Percentiles rank a stretch among this genome's conserved stretches.
Conservation (phyloP, 2,329 filamentous ascomycete genomes). For the Paraphaeosphaeria minitans region DNA sequence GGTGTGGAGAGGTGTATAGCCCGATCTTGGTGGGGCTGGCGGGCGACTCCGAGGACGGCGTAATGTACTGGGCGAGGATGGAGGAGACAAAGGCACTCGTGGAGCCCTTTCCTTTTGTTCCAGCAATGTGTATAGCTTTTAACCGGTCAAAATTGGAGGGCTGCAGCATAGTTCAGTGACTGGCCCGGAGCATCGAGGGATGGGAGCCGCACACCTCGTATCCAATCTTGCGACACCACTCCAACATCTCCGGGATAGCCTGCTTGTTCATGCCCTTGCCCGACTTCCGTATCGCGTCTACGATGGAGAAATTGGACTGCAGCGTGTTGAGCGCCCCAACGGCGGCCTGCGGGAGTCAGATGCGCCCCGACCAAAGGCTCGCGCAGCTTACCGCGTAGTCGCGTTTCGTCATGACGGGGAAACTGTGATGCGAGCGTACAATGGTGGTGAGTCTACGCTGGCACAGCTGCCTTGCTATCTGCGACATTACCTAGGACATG, state of each 20-base stretch:
- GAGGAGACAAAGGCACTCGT: slow-evolving; percentile 83
- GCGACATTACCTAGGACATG: slow-evolving; percentile 42
- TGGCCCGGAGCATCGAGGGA: not conserved
- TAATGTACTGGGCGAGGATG: slow-evolving; percentile 70
- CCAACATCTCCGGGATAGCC: slow-evolving; percentile 80
- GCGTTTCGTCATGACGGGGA: slow-evolving; percentile 36
- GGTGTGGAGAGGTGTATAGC: slow-evolving; percentile 84
- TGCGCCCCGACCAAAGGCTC: not conserved
- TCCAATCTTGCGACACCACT: slow-evolving; percentile 76
- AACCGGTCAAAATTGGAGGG: slow-evolving; percentile 65
- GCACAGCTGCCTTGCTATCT: slow-evolving; percentile 28
- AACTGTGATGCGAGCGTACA: slow-evolving; percentile 23
- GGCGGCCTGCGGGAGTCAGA: slow-evolving; percentile 61
- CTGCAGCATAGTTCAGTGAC: slow-evolving; percentile 44
- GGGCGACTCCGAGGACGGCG: slow-evolving; percentile 39
- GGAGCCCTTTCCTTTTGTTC: slow-evolving; percentile 93
- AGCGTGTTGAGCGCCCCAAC: slow-evolving; percentile 75
- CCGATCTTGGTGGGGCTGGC: slow-evolving; percentile 64
- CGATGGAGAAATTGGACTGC: slow-evolving; percentile 77
- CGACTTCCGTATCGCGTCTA: slow-evolving; percentile 78
- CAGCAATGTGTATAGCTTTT: slow-evolving; percentile 80
- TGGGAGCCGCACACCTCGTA: slow-evolving; percentile 65
- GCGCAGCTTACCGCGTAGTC: slow-evolving; percentile 41
- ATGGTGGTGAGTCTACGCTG: slow-evolving; percentile 18
- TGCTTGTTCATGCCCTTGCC: slow-evolving; percentile 73